These are phyloP conservation scores for Tubosaeta sp. DNA, from an alignment of 768 basidiomycete species.

Conservation along the genomic window DNA sequence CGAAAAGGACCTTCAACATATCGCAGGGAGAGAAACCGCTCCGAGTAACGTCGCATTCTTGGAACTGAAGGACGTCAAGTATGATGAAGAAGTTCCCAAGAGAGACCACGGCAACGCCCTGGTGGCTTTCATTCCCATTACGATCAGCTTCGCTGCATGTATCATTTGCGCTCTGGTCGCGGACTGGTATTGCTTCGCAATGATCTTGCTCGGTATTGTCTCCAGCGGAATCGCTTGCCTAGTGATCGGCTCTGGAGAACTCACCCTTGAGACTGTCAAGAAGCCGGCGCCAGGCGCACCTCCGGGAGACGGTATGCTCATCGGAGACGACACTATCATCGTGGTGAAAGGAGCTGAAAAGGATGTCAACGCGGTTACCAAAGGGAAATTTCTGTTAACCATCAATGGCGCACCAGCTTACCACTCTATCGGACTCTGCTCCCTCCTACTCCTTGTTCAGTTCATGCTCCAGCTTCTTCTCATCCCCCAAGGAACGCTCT, in stretches of 20 bases:
- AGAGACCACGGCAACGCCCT: slow-evolving; percentile 4
- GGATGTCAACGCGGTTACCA: slow-evolving; percentile 30
- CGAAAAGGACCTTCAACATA: neutral
- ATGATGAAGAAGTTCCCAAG: slow-evolving; percentile 10
- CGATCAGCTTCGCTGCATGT: slow-evolving; percentile 20
- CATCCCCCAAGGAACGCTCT: slow-evolving; percentile 32
- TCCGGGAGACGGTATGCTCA: slow-evolving; percentile 31
- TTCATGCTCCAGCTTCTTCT: slow-evolving; percentile 33
- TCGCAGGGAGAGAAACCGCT: slow-evolving; percentile 16
- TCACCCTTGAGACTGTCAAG: slow-evolving; percentile 14
- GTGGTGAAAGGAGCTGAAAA: slow-evolving; percentile 30
- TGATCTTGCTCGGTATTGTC: slow-evolving; percentile 33
- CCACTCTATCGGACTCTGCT: slow-evolving; percentile 24
- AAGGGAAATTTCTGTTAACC: slow-evolving; percentile 25
- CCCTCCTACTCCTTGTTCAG: slow-evolving; percentile 30
- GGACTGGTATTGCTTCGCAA: slow-evolving; percentile 31
- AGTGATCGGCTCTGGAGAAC: slow-evolving; percentile 28
- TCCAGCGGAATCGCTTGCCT: slow-evolving; percentile 29
- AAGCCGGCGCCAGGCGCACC: slow-evolving; percentile 24
- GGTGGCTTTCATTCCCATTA: slow-evolving; percentile 24
- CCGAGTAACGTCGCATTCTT: slow-evolving; percentile 19
- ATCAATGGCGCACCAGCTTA: slow-evolving; percentile 13
- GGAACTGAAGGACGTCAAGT: slow-evolving; percentile 19
- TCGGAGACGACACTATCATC: slow-evolving; percentile 22
- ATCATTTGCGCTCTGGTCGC: slow-evolving; percentile 19